Evolutionary conservation across 1,284 basidiomycete species (phyloP), one percentile per base, ranked within the genome.

Genomic region (Ustilago sp.): DNA sequence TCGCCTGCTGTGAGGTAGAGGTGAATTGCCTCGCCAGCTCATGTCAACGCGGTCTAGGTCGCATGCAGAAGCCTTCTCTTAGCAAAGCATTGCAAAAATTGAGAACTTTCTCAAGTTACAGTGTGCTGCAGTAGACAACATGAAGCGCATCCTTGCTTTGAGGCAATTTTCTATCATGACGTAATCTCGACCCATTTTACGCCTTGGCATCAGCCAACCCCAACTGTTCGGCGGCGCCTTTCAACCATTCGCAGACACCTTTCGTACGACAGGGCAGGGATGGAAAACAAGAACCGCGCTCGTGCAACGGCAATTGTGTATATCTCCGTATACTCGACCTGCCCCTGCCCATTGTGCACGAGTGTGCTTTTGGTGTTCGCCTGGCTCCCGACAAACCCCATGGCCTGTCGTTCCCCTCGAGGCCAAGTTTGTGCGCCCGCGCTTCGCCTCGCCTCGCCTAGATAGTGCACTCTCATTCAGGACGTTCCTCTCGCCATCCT

Each of bases 111-210:
- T 23, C 23, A 23, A 2, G 23, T 23, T 23, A 23, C 23, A 23
- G 47, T 19, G 47, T 4, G 13, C 39, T 15, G 4, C 17, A 15
- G 13, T 19, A 45, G 43, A 19, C 43, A 53, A 35, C n/a, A 39
- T 54, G 51, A 43, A 51, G 62, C 48, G 19, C 39, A 35, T 41
- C 48, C 15, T 32, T 55, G 53, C 5, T 51, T 59, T 48, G 53
- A 57, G 58, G 64, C 58, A 47, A 50, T 39, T 51, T 60, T n/a
- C 23, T 56, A 53, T 66, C 64, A 59, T 66, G 64, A 66, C 58
- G 64, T 66, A 53, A 66, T 45, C 28, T 12, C 50, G 41, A 19
- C 19, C 6, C 15, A 5, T 45, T 45, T 23, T 19, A 45, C 43
- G 43, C 43, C 43, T 15, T 15, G 43, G n/a, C 43, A 19, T 19